Percentiles rank a stretch among this genome's conserved stretches.
These are phyloP conservation scores for Sporothrix luriei DNA, from an alignment of 2,329 filamentous ascomycete genomes.

Conservation along the genomic window DNA sequence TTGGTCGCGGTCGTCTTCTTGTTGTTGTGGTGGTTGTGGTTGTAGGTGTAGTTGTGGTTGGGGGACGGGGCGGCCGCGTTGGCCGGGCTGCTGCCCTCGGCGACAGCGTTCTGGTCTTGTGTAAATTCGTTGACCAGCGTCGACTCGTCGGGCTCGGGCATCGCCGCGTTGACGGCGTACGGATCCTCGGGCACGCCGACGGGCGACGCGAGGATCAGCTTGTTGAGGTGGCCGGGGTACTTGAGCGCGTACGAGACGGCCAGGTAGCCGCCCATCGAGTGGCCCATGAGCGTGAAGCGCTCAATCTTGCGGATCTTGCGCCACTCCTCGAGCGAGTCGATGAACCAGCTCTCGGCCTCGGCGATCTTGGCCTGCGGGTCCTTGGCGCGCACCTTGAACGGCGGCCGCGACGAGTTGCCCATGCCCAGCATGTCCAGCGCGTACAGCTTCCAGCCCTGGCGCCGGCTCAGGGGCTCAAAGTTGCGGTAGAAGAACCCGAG, in stretches of 20 bases:
- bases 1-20: conserved; percentile 34
- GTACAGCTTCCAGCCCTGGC: conserved; percentile 83
- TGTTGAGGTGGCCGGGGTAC: conserved; percentile 92
- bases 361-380: conserved; percentile 77
- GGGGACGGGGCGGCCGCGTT: conserved; percentile 40
- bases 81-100: conserved; percentile 41
- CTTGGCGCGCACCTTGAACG: conserved; percentile 83
- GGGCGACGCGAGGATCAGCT: conserved; percentile 91
- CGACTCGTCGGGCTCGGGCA: conserved; percentile 76
- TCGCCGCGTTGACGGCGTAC: conserved; percentile 76
- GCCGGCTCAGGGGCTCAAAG: conserved; percentile 81
- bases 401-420: conserved; percentile 82
- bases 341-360: conserved; percentile 93
- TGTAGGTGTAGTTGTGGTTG: conserved; percentile 39
- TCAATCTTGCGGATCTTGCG: conserved; percentile 84
- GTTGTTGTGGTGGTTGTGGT: conserved; percentile 39
- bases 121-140: conserved; percentile 76
- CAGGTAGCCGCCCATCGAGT: conserved; percentile 93
- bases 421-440: conserved; percentile 94
- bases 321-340: conserved; percentile 97
- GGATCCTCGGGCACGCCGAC: conserved; percentile 95
- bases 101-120: conserved; percentile 65
- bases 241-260: conserved; percentile 94
- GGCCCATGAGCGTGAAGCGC: conserved; percentile 87
- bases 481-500: conserved; percentile 99